A percentile compares a stretch with the other conserved stretches of the same genome.
These are phyloP conservation scores for Trichoderma brevicompactum DNA, from an alignment of 2,329 filamentous ascomycete genomes.

Conservation along the genomic window DNA sequence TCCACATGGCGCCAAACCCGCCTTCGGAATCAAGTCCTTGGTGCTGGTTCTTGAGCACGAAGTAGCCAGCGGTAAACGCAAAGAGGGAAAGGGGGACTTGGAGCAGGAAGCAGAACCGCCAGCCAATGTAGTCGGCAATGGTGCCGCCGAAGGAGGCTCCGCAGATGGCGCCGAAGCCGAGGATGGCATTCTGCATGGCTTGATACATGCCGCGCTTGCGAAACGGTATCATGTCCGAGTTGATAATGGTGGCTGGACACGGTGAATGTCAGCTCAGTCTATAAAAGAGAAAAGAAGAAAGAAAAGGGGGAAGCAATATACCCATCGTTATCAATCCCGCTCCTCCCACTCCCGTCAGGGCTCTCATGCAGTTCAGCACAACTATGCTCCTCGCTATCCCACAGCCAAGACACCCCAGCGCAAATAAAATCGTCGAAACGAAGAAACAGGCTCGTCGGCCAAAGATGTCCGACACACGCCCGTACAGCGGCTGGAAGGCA, in stretches of 20 bases:
- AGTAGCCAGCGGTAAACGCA: constrained; percentile 61
- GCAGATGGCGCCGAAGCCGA: constrained; percentile 64
- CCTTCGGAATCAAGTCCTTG: constrained; percentile 36
- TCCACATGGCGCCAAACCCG: constrained; percentile 50
- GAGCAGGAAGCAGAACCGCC: constrained; percentile 69
- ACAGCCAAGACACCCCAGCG: constrained; percentile 67
- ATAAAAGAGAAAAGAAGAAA: too few relatives aligned
- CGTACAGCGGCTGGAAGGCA: constrained; percentile 73
- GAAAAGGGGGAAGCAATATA: constrained; percentile 39
- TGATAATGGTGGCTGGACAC: constrained; percentile 54
- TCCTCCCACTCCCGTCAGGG: constrained; percentile 70
- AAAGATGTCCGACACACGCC: constrained; percentile 71
- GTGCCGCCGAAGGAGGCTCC: constrained; percentile 68
- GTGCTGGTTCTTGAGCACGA: constrained; percentile 44
- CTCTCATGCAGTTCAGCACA: constrained; percentile 66
- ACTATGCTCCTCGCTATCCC: constrained; percentile 62
- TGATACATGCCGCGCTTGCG: constrained; percentile 62
- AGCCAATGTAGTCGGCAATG: constrained; percentile 67
- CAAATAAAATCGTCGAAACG: constrained; percentile 65
- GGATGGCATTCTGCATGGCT: constrained; percentile 63
- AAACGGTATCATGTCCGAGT: constrained; percentile 67
- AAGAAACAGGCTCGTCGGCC: constrained; percentile 67
- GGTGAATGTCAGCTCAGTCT: not conserved
- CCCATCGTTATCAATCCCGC: constrained; percentile 73
- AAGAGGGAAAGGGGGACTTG: constrained; percentile 63